Percentiles rank a stretch among this genome's conserved stretches.
phyloP scores from a whole-genome alignment of 129 eudicot genomes.

The Centaurea solstitialis region DNA sequence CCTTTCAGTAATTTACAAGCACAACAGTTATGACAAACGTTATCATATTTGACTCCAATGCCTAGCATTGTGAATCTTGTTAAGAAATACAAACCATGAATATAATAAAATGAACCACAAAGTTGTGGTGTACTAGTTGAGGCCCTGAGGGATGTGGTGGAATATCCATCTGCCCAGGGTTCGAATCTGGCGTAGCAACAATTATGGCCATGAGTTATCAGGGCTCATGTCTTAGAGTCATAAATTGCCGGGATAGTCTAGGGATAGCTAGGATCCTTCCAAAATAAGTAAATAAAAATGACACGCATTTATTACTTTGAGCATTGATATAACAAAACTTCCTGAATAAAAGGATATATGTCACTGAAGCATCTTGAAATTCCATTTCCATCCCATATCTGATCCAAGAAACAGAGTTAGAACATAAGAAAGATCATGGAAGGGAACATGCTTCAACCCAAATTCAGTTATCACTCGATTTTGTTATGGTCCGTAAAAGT shows the following conservation, averaged over 20 bases:
- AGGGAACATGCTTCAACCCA: background rate
- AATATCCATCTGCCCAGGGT: no score
- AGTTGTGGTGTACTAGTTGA: no score
- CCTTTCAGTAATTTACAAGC: conserved; percentile 36
- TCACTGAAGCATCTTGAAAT: conserved; percentile 67
- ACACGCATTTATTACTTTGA: background rate
- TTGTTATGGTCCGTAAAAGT: background rate
- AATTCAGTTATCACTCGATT: background rate
- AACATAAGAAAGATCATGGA: conserved; percentile 6
- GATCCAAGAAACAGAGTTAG: conserved; percentile 24
- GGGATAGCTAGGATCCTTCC: no score
- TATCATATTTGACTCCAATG: conserved; percentile 54
- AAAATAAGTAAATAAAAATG: background rate
- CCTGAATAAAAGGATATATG: conserved; percentile 64
- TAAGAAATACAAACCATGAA: conserved; percentile 35
- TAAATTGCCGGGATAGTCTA: no score
- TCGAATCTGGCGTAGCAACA: no score
- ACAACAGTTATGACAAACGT: conserved; percentile 44
- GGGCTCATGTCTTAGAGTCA: no score
- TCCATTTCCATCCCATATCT: conserved; percentile 67
- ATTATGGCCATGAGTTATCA: no score
- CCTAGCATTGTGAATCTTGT: conserved; percentile 60
- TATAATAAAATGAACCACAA: no score
- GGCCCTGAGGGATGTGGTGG: no score
- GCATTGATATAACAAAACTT: background rate